Conservation (phyloP, 2,329 filamentous ascomycete species). For the Diaporthe longicolla region DNA sequence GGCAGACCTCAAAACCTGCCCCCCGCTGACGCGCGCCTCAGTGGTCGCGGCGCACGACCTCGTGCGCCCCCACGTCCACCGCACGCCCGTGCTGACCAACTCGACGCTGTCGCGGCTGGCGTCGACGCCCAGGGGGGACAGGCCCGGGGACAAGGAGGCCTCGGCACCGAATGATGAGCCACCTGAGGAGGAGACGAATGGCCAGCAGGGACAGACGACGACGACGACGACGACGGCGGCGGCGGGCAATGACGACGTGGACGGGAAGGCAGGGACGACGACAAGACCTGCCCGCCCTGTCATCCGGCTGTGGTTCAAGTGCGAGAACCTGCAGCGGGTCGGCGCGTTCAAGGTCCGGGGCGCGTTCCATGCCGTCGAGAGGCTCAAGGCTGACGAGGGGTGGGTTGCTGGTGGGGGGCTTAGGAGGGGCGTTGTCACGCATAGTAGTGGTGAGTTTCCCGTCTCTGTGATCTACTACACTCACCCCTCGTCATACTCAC, state of each 20-base stretch:
- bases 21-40: conserved; percentile 79
- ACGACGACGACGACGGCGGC: too few relatives aligned
- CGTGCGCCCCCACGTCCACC: conserved; percentile 83
- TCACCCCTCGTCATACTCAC: conserved; percentile 8
- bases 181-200: conserved; percentile 55
- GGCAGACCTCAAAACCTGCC: conserved; percentile 68
- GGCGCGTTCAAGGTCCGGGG: conserved; percentile 95
- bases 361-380: conserved; percentile 86
- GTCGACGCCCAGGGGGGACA: conserved; percentile 73
- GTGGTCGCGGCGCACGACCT: conserved; percentile 79
- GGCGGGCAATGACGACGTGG: too few relatives aligned
- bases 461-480: background rate
- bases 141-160: conserved; percentile 60
- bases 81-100: conserved; percentile 86
- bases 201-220: too few relatives aligned
- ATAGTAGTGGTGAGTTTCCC: conserved; percentile 80
- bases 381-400: conserved; percentile 74
- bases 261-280: conserved; percentile 39
- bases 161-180: too few relatives aligned
- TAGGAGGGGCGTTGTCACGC: conserved; percentile 84
- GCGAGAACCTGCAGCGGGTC: conserved; percentile 91
- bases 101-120: conserved; percentile 81
- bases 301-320: conserved; percentile 91
- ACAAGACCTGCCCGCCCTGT: conserved; percentile 69
- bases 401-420: conserved; percentile 72